Evolutionary conservation across 2,329 filamentous ascomycete species (phyloP), one percentile per base, ranked within the genome.

Genomic region (Grosmannia serpens): DNA sequence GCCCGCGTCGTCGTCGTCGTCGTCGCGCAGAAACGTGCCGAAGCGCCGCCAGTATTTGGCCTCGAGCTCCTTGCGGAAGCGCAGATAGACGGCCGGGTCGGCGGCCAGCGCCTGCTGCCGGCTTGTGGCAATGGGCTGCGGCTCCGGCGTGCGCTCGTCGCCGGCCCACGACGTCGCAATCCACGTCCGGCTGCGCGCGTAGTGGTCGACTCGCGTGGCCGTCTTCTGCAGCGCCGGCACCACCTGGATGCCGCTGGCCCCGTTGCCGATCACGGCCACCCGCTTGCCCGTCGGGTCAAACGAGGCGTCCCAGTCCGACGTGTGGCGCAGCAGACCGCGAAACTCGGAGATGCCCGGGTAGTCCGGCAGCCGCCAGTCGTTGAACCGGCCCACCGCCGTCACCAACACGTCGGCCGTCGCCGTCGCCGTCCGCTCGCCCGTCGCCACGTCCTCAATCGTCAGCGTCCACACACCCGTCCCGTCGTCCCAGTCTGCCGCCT

Each of bases 161-260:
- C 80, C 75, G 0, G 79, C 80, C 69, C 83, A 86, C 0, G 82
- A 81, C 1, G 80, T 76, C 0, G 85, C 82, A 31, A 88, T 82
- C 86, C 86, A 89, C 0, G 85, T 88, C 35, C 74, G 78, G 63
- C 79, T 84, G 11, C 85, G 74, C 1, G 78, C 82, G 62, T 87
- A 88, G 67, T 86, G 82, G 62, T 87, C 82, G 0, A 88, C 71
- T 2, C 74, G 78, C 1, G 63, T 65, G 1, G 78, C 78, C 0
- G 65, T 65, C 31, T 73, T 73, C 58, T 82, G 80, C 1, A 84
- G 63, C 51, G 80, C 80, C 0, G 63, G 52, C 29, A 61, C 59
- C 2, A 83, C 72, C 64, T 83, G 80, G 4, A 80, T 74, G 1
- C 76, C 80, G 8, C 77, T 78, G 49, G 78, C 79, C 1, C 81